These are phyloP conservation scores for Fusarium nematophilum DNA, from an alignment of 2,329 filamentous ascomycete species.

Conservation along the genomic window DNA sequence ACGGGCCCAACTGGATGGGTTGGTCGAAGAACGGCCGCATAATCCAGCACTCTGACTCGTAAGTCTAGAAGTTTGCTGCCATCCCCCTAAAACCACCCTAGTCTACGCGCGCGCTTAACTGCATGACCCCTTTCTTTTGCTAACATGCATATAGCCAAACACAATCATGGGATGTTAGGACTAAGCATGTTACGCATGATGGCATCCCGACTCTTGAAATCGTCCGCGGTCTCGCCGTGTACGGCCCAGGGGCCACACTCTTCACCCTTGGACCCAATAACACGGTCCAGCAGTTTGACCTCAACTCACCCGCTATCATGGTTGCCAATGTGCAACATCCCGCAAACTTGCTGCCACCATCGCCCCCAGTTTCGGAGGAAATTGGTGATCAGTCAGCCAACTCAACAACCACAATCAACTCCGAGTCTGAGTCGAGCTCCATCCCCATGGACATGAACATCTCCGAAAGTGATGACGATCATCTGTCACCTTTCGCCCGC, in stretches of 20 bases:
- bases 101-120: slow-evolving; percentile 61
- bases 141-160: slow-evolving; percentile 74
- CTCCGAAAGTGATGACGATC: slow-evolving; percentile 82
- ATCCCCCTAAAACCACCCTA: slow-evolving; percentile 37
- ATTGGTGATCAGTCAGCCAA: slow-evolving; percentile 64
- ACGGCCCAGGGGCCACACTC: slow-evolving; percentile 88
- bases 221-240: slow-evolving; percentile 84
- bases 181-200: slow-evolving; percentile 95
- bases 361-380: slow-evolving; percentile 84
- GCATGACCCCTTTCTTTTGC: slow-evolving; percentile 44
- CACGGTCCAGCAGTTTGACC: slow-evolving; percentile 93
- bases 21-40: slow-evolving; percentile 99
- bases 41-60: slow-evolving; percentile 92
- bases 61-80: slow-evolving; percentile 55
- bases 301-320: slow-evolving; percentile 83
- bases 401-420: slow-evolving; percentile 59
- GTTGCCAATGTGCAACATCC: slow-evolving; percentile 90
- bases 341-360: slow-evolving; percentile 81
- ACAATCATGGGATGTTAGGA: slow-evolving; percentile 95
- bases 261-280: slow-evolving; percentile 92
- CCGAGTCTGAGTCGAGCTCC: slow-evolving; percentile 66
- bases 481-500: slow-evolving; percentile 79
- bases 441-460: slow-evolving; percentile 67
- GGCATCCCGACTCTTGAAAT: slow-evolving; percentile 86
- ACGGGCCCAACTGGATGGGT: slow-evolving; percentile 92